These are phyloP conservation scores for Tolypocladium nubicola DNA, from an alignment of 2,329 filamentous ascomycete genomes.

Conservation along the genomic window DNA sequence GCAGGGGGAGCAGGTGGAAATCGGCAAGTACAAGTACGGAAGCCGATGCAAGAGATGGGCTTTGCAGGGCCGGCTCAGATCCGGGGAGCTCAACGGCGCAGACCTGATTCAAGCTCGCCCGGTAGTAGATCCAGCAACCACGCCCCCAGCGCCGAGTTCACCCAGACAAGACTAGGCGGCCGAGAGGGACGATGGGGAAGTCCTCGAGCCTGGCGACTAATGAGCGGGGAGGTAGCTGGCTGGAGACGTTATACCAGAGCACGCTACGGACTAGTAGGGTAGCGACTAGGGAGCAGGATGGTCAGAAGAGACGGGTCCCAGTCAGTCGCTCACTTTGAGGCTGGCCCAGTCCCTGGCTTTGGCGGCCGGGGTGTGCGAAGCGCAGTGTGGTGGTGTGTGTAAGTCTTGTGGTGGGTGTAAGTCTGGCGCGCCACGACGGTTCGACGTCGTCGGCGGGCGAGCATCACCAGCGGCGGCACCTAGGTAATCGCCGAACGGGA, in stretches of 20 bases:
- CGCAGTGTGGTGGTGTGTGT: not conserved
- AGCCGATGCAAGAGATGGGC: not conserved
- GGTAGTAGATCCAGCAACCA: not conserved
- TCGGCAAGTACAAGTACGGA: not conserved
- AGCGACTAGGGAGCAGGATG: not conserved
- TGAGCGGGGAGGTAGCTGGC: slow-evolving; percentile 2
- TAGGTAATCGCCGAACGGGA: not conserved
- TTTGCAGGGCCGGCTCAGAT: not conserved
- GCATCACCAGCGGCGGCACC: not conserved
- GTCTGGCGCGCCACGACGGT: not conserved
- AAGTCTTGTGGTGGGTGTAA: not conserved
- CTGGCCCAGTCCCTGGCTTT: not conserved
- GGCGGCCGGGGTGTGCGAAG: not conserved
- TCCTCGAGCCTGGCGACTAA: slow-evolving; percentile 2
- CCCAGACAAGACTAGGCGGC: not conserved
- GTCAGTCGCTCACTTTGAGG: not conserved
- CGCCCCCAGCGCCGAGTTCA: not conserved
- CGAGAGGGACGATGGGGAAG: slow-evolving; percentile 1
- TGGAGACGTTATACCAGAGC: slow-evolving; percentile 2
- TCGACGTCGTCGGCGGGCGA: not conserved
- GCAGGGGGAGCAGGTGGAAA: not conserved
- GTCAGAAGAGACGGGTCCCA: not conserved
- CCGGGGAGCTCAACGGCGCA: not conserved
- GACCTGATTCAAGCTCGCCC: slow-evolving; percentile 2
- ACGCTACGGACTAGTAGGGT: slow-evolving; percentile 1